These are phyloP conservation scores for Crassisporium funariophilum DNA, from an alignment of 768 basidiomycete species.

Conservation along the genomic window DNA sequence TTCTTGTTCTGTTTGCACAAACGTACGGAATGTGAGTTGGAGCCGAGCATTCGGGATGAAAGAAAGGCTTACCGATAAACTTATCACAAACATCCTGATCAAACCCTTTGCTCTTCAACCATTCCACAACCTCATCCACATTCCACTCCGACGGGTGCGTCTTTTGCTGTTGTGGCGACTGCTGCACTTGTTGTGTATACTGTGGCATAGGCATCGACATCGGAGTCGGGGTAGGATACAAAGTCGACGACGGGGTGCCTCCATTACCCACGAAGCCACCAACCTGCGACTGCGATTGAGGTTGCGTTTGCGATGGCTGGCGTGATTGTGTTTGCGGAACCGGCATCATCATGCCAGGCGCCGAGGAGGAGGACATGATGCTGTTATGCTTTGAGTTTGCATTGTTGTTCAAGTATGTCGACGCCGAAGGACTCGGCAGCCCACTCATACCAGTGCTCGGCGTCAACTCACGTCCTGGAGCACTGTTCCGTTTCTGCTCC, in stretches of 20 bases:
- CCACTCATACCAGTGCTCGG: too few species aligned
- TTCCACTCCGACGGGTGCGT: constrained; percentile 74
- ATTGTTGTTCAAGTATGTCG: constrained; percentile 23
- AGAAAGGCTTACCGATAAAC: constrained; percentile 69
- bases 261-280: too few species aligned
- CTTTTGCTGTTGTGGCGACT: constrained; percentile 32
- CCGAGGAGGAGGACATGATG: constrained; percentile 26
- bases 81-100: constrained; percentile 81
- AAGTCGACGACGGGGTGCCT: too few species aligned
- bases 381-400: constrained; percentile 47
- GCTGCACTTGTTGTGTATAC: too few species aligned
- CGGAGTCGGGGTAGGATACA: too few species aligned
- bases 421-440: constrained; percentile 23
- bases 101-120: constrained; percentile 85
- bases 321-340: constrained; percentile 1
- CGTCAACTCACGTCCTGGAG: constrained; percentile 31
- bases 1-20: constrained; percentile 78
- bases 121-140: constrained; percentile 87
- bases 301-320: constrained; percentile 1
- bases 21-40: constrained; percentile 7
- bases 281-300: too few species aligned
- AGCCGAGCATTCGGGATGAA: background rate
- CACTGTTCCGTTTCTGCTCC: constrained; percentile 21
- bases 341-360: constrained; percentile 15
- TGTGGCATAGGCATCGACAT: too few species aligned